A percentile compares a stretch with the other conserved stretches of the same genome.
These are phyloP conservation scores for Monosporascus sp. DNA, from an alignment of 2,329 filamentous ascomycete genomes.

Conservation along the genomic window DNA sequence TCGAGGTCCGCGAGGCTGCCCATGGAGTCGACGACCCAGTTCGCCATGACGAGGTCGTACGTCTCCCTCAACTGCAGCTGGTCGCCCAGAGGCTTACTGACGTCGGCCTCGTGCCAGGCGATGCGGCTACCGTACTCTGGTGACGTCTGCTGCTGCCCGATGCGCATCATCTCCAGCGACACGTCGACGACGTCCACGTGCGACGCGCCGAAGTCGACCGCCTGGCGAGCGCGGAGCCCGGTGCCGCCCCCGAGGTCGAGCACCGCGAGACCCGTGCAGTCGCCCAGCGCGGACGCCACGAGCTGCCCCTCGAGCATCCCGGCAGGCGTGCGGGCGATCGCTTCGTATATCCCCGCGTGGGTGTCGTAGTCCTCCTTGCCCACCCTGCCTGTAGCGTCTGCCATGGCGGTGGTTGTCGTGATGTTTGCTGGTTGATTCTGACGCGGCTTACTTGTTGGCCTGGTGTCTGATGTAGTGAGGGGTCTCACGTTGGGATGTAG, in stretches of 20 bases:
- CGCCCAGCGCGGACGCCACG: conserved; percentile 21
- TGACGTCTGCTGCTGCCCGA: conserved; percentile 17
- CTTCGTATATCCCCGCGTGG: conserved; percentile 3
- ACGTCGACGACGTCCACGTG: conserved; percentile 26
- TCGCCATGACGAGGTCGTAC: conserved; percentile 30
- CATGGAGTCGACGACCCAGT: conserved; percentile 28
- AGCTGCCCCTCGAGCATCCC: conserved; percentile 24
- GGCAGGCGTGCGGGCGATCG: not conserved
- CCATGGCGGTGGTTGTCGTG: no score
- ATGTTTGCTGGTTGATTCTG: no score
- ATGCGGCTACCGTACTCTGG: conserved; percentile 11
- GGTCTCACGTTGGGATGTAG: no score
- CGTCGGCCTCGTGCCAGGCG: conserved; percentile 22
- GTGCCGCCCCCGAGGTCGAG: conserved; percentile 28
- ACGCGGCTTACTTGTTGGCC: no score
- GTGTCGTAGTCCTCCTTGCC: conserved; percentile 7
- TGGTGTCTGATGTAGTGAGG: no score
- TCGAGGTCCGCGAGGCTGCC: conserved; percentile 15
- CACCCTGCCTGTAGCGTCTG: no score
- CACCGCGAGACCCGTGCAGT: conserved; percentile 17
- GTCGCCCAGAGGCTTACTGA: conserved; percentile 17
- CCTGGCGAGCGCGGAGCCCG: conserved; percentile 21
- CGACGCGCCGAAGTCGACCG: conserved; percentile 18
- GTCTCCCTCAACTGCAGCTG: conserved; percentile 4
- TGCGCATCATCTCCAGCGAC: conserved; percentile 20